These are phyloP conservation scores for Crithidia brevicula DNA, from an alignment of 208 protist genomes.

Conservation along the genomic window DNA sequence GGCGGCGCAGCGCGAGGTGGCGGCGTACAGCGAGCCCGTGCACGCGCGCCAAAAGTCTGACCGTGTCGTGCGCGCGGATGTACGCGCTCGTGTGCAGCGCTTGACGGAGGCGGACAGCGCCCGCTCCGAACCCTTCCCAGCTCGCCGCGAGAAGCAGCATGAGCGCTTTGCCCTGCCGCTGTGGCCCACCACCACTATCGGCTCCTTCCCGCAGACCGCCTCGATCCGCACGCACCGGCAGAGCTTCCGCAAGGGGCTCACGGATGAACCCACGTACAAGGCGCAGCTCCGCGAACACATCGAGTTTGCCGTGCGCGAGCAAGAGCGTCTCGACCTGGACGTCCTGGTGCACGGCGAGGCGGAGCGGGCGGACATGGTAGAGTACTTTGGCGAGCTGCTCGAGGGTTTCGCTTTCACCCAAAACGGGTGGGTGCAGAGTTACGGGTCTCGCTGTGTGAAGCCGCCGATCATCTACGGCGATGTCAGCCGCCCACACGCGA, in stretches of 20 bases:
- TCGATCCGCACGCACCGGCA: constrained; percentile 70
- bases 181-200: constrained; percentile 93
- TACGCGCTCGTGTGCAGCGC: constrained; percentile 38
- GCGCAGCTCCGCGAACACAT: constrained; percentile 81
- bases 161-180: constrained; percentile 55
- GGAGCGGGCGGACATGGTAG: constrained; percentile 93
- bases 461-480: constrained; percentile 90
- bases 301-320: constrained; percentile 64
- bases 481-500: constrained; percentile 62
- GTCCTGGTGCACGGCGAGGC: constrained; percentile 91
- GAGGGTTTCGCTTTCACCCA: constrained; percentile 82
- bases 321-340: constrained; percentile 88
- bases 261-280: constrained; percentile 59
- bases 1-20: constrained; percentile 34
- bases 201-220: constrained; percentile 90
- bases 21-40: constrained; percentile 45
- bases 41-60: constrained; percentile 27
- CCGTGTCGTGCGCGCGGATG: constrained; percentile 43
- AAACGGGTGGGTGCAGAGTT: constrained; percentile 90
- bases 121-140: constrained; percentile 32
- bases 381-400: constrained; percentile 91
- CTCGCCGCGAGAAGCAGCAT: constrained; percentile 53
- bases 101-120: constrained; percentile 24
- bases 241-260: constrained; percentile 61
- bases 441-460: constrained; percentile 85